Evolutionary conservation across 257 asterid genomes (phyloP).

Genomic region (Solanum chmielewskii): DNA sequence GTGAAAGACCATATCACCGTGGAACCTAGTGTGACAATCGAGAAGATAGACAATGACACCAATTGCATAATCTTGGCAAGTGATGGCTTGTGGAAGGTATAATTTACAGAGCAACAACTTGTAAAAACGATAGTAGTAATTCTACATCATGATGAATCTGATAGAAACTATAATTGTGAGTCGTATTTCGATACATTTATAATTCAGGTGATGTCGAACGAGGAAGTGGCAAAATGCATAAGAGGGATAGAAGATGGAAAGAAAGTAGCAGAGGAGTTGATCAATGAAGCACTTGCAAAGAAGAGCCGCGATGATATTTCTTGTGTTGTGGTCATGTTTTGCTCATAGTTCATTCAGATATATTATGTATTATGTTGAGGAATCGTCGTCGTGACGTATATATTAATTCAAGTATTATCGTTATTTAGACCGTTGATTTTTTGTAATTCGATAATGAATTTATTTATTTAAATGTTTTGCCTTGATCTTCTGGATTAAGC

Average conservation of each 20-base stretch:
- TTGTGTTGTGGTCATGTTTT: slow-evolving; percentile 26
- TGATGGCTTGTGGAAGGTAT: slow-evolving; percentile 56
- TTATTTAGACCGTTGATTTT: no score
- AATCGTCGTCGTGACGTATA: no score
- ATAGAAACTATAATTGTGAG: neutral
- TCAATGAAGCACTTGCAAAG: slow-evolving; percentile 20
- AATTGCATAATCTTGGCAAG: slow-evolving; percentile 36
- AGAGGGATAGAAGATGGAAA: slow-evolving; percentile 10
- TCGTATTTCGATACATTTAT: neutral
- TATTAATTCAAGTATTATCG: no score
- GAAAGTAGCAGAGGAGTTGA: slow-evolving; percentile 27
- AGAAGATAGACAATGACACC: slow-evolving; percentile 4
- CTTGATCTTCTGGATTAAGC: no score
- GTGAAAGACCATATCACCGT: slow-evolving; percentile 32
- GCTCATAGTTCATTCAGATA: neutral
- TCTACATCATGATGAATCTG: neutral
- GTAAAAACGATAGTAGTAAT: neutral
- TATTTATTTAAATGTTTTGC: neutral
- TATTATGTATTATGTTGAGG: neutral
- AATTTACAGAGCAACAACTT: neutral
- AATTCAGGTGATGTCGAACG: slow-evolving; percentile 28
- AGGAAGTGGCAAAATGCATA: slow-evolving; percentile 27
- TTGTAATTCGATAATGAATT: no score
- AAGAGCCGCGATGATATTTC: slow-evolving; percentile 38
- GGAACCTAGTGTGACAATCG: slow-evolving; percentile 17